Percentiles rank a stretch among this genome's conserved stretches.
phyloP scores from a whole-genome alignment of 352 stramenopile species.

The Pythium aphanidermatum region DNA sequence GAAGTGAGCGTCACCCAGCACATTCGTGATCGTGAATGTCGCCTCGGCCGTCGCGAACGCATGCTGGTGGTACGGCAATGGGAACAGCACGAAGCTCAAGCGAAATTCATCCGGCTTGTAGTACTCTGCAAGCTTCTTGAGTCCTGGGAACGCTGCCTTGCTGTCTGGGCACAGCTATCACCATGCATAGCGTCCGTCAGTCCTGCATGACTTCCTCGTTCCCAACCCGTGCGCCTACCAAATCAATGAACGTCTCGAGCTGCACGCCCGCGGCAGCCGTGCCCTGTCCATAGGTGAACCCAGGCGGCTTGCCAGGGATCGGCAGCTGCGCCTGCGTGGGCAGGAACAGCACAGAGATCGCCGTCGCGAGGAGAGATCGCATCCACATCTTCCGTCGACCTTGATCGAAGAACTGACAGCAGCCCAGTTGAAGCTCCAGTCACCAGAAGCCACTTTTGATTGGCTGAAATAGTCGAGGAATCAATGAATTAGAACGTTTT shows the following conservation, averaged over 20 bases:
- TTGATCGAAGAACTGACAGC: background rate
- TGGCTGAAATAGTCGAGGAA: conserved; percentile 13
- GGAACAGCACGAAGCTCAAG: conserved; percentile 68
- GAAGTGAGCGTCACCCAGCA: conserved; percentile 50
- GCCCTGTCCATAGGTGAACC: conserved; percentile 54
- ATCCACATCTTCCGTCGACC: conserved; percentile 15
- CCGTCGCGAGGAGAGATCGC: conserved; percentile 10
- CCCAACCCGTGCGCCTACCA: conserved; percentile 25
- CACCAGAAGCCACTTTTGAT: too few relatives aligned
- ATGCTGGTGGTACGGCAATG: conserved; percentile 73
- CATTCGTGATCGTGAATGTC: conserved; percentile 55
- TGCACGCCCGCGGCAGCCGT: conserved; percentile 54
- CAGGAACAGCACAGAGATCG: conserved; percentile 8
- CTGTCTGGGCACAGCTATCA: conserved; percentile 69
- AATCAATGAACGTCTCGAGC: conserved; percentile 79
- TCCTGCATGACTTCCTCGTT: background rate
- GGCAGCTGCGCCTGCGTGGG: conserved; percentile 35
- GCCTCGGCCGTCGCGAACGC: conserved; percentile 59
- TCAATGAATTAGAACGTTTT: too few relatives aligned
- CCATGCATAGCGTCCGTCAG: background rate
- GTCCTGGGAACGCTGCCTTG: conserved; percentile 53
- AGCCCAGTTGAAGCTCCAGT: background rate
- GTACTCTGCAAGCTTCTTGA: conserved; percentile 51
- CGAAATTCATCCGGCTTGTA: conserved; percentile 57
- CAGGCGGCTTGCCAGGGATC: conserved; percentile 53